Evolutionary conservation across 2,329 filamentous ascomycete species (phyloP), one percentile per base, ranked within the genome.

Genomic region (Fusarium liriodendri): DNA sequence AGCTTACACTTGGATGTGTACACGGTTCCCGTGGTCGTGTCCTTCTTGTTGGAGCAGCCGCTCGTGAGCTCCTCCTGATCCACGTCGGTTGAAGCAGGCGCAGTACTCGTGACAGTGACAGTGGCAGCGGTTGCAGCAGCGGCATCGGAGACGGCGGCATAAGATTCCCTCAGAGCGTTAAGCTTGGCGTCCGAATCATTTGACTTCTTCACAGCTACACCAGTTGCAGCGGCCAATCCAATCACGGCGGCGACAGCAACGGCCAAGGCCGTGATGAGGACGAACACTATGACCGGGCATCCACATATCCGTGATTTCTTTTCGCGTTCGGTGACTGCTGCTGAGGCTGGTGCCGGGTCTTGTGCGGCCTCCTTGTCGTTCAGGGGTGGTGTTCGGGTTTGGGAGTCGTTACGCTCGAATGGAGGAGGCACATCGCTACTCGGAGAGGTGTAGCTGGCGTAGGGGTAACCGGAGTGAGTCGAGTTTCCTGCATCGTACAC

Each of bases 151-250:
- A 22, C 22, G 29, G 37, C 27, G 18, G 32, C 45, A 16, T 50
- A 65, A 4, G 80, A 67, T 16, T 47, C 55, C 2, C 57, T 57
- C 25, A 72, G n/a, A 9, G 37, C 47, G 1, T 59, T 79, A 18
- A 85, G 69, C 62, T 80, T 80, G 29, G 76, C 64, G 29, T 81
- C 78, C 1, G 84, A 84, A 14, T 81, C 71, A 61, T 79, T 84
- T 7, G 84, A 84, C 55, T 83, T 80, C 68, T 76, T 82, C 8
- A 83, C 74, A 63, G 85, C 81, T 7, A 87, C 77, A 7, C 85
- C 86, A 2, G 84, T 85, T 5, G 84, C 84, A 0, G 84, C 85
- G 2, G 85, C 85, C 29, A 87, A 77, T 1, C 84, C 85, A 62
- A 87, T 82, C 14, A 86, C 84, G 2, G 84, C 82, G 0, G 79